Conservation (phyloP, 495 filamentous ascomycete species). For the Annulohypoxylon stygium region DNA sequence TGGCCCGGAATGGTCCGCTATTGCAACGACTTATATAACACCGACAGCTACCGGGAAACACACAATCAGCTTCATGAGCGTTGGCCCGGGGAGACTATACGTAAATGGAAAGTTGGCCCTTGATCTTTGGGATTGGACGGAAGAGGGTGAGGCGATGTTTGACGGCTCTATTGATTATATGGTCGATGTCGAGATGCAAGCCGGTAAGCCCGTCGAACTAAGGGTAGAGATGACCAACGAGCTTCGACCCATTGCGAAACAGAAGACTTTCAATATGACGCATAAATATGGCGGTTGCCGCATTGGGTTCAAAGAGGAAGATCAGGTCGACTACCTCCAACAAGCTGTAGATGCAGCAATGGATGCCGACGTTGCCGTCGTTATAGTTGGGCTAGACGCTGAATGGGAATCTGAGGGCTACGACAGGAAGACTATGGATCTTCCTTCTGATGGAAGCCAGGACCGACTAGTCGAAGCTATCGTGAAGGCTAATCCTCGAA, state of each 20-base stretch:
- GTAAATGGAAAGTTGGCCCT: constrained; percentile 78
- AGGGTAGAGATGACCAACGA: constrained; percentile 72
- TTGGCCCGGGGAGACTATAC: constrained; percentile 78
- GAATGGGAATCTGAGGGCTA: constrained; percentile 94
- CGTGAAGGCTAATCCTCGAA: constrained; percentile 75
- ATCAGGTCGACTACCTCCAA: constrained; percentile 75
- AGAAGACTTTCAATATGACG: constrained; percentile 64
- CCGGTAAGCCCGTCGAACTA: constrained; percentile 61
- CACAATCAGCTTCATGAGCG: constrained; percentile 80
- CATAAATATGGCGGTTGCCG: constrained; percentile 79
- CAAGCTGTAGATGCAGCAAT: constrained; percentile 78
- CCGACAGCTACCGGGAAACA: constrained; percentile 71
- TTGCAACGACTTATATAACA: constrained; percentile 67
- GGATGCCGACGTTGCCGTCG: constrained; percentile 78
- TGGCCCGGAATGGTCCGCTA: constrained; percentile 70
- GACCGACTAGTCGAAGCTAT: constrained; percentile 80
- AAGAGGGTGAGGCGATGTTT: constrained; percentile 74
- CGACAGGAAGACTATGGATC: constrained; percentile 85
- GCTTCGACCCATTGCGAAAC: constrained; percentile 66
- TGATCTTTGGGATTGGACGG: constrained; percentile 79
- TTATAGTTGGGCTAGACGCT: constrained; percentile 82
- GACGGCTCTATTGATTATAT: constrained; percentile 69
- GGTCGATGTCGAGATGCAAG: constrained; percentile 65
- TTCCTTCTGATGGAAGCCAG: constrained; percentile 76
- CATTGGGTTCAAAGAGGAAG: constrained; percentile 79